Percentiles rank a stretch among this genome's conserved stretches.
Conservation (phyloP, 2,329 filamentous ascomycete genomes). For the Dactylellina cionopaga region DNA sequence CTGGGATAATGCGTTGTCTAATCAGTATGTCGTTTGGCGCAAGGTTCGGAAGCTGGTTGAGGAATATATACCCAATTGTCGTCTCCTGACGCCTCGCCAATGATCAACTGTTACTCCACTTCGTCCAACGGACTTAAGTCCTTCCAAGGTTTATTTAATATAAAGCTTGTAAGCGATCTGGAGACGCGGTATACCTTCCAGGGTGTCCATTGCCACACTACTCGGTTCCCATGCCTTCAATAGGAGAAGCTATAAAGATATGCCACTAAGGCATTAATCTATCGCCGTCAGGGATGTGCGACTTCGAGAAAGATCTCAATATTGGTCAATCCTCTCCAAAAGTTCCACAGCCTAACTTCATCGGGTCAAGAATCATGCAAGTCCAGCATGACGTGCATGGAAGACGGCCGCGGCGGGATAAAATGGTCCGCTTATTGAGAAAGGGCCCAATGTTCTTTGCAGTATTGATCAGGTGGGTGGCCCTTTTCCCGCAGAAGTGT, state of each 20-base stretch:
- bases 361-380: constrained; percentile 34
- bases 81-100: too few relatives aligned
- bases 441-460: constrained; percentile 1
- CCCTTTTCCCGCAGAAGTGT: constrained; percentile 3
- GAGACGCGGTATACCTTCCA: too few relatives aligned
- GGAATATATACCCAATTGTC: too few relatives aligned
- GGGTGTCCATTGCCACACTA: too few relatives aligned
- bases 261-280: not conserved
- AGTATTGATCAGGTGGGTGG: constrained; percentile 6
- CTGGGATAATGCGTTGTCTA: too few relatives aligned
- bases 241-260: not conserved
- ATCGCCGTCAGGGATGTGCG: constrained; percentile 6
- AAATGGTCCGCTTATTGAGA: constrained; percentile 6
- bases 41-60: too few relatives aligned
- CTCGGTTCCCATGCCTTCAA: too few relatives aligned
- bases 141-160: too few relatives aligned
- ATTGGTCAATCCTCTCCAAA: not conserved
- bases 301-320: not conserved
- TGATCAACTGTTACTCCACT: too few relatives aligned
- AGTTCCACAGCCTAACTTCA: constrained; percentile 20
- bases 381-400: constrained; percentile 31
- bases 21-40: too few relatives aligned
- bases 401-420: constrained; percentile 9
- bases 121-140: too few relatives aligned
- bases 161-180: too few relatives aligned